Conservation (phyloP, 345 rosid species). For the Syzygium grande region DNA sequence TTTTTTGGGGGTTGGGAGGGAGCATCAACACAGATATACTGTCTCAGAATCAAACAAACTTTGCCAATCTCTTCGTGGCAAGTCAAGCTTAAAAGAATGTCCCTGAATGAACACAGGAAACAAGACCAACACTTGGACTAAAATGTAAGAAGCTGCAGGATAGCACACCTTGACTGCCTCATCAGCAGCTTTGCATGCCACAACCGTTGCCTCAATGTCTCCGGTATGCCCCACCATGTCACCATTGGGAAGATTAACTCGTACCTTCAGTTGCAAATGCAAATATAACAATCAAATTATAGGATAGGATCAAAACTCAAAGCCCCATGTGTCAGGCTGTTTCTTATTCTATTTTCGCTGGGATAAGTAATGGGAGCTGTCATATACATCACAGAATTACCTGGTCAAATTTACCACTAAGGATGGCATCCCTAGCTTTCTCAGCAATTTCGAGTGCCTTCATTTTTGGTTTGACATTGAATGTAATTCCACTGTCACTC, state of each 20-base stretch:
- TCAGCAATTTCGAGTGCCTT: slow-evolving; percentile 85
- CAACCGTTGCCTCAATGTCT: slow-evolving; percentile 73
- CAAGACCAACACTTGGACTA: neutral
- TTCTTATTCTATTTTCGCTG: neutral
- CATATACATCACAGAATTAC: slow-evolving; percentile 18
- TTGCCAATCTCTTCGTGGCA: neutral
- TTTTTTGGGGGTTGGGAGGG: too few species aligned
- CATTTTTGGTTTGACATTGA: slow-evolving; percentile 92
- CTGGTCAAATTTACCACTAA: slow-evolving; percentile 80
- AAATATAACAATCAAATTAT: neutral
- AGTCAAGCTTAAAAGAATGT: neutral
- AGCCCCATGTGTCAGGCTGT: neutral
- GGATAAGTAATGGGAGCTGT: neutral
- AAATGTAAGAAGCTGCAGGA: neutral
- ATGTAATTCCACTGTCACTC: slow-evolving; percentile 86
- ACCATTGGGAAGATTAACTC: slow-evolving; percentile 83
- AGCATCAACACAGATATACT: neutral
- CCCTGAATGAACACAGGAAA: neutral
- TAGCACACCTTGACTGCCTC: slow-evolving; percentile 71
- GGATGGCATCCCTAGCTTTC: slow-evolving; percentile 83
- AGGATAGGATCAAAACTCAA: neutral
- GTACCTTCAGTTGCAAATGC: slow-evolving; percentile 34
- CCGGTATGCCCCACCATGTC: slow-evolving; percentile 99
- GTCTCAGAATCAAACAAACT: neutral
- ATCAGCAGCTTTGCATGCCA: slow-evolving; percentile 92